Evolutionary conservation across 257 asterid species (phyloP).

Genomic region (Haberlea rhodopensis): DNA sequence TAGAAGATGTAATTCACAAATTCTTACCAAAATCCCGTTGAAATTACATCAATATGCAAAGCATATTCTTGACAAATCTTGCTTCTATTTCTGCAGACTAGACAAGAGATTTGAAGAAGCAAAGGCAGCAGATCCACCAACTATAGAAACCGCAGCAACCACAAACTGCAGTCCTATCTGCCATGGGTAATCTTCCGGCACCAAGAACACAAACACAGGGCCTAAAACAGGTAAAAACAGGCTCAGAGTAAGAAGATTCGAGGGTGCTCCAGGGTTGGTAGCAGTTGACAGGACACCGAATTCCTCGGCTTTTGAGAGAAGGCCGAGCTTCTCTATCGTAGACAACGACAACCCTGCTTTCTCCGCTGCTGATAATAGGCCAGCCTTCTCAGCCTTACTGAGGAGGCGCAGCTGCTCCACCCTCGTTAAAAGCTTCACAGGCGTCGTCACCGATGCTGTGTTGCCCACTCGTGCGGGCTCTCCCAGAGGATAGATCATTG

Average conservation of each 20-base stretch:
- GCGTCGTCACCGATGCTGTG: constrained; percentile 26
- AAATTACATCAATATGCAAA: neutral
- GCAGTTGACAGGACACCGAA: constrained; percentile 88
- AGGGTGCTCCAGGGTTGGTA: constrained; percentile 67
- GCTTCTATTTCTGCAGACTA: constrained; percentile 60
- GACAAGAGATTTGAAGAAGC: constrained; percentile 89
- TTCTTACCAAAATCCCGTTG: neutral
- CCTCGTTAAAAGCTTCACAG: constrained; percentile 71
- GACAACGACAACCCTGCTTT: constrained; percentile 73
- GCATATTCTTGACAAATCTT: neutral
- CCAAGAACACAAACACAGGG: constrained; percentile 61
- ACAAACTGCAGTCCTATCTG: constrained; percentile 63
- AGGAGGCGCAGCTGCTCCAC: constrained; percentile 87
- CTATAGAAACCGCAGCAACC: constrained; percentile 52
- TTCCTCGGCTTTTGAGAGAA: constrained; percentile 81
- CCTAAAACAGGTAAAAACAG: constrained; percentile 53
- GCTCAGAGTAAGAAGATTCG: constrained; percentile 56
- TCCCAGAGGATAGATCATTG: constrained; percentile 38
- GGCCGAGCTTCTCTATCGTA: constrained; percentile 70
- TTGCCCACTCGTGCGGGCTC: constrained; percentile 33
- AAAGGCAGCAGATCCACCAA: constrained; percentile 87
- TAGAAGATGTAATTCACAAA: neutral
- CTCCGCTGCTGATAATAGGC: constrained; percentile 86
- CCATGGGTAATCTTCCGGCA: constrained; percentile 87
- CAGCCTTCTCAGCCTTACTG: constrained; percentile 90